Evolutionary conservation across 2,329 filamentous ascomycete species (phyloP).

Genomic region (Monosporascus sp.): DNA sequence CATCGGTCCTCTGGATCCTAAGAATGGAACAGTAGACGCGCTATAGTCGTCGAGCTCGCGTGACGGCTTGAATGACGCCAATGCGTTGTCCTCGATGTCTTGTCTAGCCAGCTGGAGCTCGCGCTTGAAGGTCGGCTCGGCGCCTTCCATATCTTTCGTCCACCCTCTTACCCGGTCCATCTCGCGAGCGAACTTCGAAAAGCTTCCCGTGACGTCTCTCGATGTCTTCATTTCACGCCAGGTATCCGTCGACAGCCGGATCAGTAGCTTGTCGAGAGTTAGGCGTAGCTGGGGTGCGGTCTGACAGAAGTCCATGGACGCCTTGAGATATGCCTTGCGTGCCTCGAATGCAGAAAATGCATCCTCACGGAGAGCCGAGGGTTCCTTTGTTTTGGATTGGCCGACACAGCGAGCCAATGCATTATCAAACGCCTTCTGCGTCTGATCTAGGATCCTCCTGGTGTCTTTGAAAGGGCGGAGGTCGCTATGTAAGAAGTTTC

Average conservation of each 20-base stretch:
- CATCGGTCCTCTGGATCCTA: slow-evolving; percentile 66
- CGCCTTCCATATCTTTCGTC: slow-evolving; percentile 88
- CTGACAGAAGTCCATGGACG: slow-evolving; percentile 89
- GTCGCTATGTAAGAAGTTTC: slow-evolving; percentile 71
- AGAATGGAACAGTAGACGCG: slow-evolving; percentile 80
- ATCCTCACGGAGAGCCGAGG: slow-evolving; percentile 85
- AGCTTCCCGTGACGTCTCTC: slow-evolving; percentile 58
- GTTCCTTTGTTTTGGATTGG: slow-evolving; percentile 90
- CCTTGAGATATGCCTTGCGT: slow-evolving; percentile 82
- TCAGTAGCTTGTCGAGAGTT: slow-evolving; percentile 78
- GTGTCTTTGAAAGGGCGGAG: slow-evolving; percentile 82
- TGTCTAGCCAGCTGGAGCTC: slow-evolving; percentile 75
- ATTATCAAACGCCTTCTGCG: slow-evolving; percentile 80
- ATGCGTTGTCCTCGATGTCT: slow-evolving; percentile 74
- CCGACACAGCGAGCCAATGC: slow-evolving; percentile 74
- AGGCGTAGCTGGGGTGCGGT: slow-evolving; percentile 80
- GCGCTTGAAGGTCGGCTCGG: slow-evolving; percentile 75
- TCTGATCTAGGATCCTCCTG: slow-evolving; percentile 66
- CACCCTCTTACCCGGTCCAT: slow-evolving; percentile 91
- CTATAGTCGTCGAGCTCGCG: slow-evolving; percentile 92
- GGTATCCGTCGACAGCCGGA: slow-evolving; percentile 77
- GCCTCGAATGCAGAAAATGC: slow-evolving; percentile 94
- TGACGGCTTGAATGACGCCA: slow-evolving; percentile 69
- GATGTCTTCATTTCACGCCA: slow-evolving; percentile 79
- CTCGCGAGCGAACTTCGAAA: slow-evolving; percentile 66